Evolutionary conservation across 2,329 filamentous ascomycete genomes (phyloP).

Genomic region (Cucurbitaria berberidis): DNA sequence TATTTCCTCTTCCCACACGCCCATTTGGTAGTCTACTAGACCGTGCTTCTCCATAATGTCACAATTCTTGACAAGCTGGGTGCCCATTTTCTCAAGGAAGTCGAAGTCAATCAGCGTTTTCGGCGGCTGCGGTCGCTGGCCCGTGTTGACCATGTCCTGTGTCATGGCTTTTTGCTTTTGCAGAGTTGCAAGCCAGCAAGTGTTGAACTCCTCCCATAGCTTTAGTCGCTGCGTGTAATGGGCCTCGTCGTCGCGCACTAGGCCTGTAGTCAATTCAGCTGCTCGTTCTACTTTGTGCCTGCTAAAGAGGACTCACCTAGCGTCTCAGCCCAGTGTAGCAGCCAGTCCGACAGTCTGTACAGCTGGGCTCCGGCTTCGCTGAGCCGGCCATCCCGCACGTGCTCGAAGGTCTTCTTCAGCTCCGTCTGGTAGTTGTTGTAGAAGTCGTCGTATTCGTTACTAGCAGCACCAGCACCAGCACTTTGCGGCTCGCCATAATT

Average conservation of each 20-base stretch:
- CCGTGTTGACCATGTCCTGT: conserved; percentile 63
- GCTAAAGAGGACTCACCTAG: conserved; percentile 64
- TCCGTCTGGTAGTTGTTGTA: conserved; percentile 67
- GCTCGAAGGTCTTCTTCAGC: conserved; percentile 70
- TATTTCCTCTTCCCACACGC: conserved; percentile 94
- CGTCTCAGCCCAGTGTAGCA: conserved; percentile 68
- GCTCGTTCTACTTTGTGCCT: conserved; percentile 37
- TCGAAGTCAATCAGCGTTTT: conserved; percentile 72
- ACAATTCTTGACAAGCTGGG: conserved; percentile 80
- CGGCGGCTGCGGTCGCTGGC: conserved; percentile 62
- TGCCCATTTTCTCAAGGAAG: conserved; percentile 77
- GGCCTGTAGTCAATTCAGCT: conserved; percentile 65
- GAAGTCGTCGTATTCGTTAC: conserved; percentile 66
- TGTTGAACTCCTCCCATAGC: conserved; percentile 94
- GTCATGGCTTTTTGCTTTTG: conserved; percentile 83
- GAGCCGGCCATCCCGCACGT: conserved; percentile 68
- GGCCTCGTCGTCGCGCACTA: conserved; percentile 80
- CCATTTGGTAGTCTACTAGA: conserved; percentile 97
- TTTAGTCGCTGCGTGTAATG: conserved; percentile 78
- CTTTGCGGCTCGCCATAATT: conserved; percentile 40
- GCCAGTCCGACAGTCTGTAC: conserved; percentile 69
- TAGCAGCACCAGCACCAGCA: too few relatives aligned
- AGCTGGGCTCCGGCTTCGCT: conserved; percentile 65
- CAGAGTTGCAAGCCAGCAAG: conserved; percentile 83
- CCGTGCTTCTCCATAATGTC: conserved; percentile 88